These are phyloP conservation scores for Nakataea oryzae DNA, from an alignment of 2,329 filamentous ascomycete species.

Conservation along the genomic window DNA sequence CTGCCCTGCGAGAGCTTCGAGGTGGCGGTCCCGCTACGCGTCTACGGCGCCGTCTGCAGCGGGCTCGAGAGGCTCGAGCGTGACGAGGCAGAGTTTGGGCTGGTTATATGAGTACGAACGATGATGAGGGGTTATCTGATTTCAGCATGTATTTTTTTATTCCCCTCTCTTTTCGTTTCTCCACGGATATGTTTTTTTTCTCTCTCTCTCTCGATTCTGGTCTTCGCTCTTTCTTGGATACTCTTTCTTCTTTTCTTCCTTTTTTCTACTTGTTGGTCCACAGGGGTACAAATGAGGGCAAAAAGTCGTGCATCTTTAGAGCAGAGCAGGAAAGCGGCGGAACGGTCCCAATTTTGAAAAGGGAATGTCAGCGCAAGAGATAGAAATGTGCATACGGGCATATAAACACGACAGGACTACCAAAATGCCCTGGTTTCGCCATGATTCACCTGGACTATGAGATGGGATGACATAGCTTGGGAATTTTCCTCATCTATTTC, in stretches of 20 bases:
- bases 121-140: background rate
- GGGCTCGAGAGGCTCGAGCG: slow-evolving; percentile 45
- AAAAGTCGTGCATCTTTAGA: background rate
- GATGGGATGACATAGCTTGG: background rate
- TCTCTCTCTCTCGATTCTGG: background rate
- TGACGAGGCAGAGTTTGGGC: slow-evolving; percentile 31
- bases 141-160: background rate
- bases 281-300: too few relatives aligned
- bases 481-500: background rate
- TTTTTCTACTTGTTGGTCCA: too few relatives aligned
- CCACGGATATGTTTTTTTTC: too few relatives aligned
- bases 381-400: background rate
- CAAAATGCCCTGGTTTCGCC: background rate
- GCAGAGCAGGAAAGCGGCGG: background rate
- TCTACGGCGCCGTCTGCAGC: slow-evolving; percentile 58
- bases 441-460: background rate
- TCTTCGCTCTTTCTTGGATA: background rate
- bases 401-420: background rate
- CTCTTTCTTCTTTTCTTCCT: too few relatives aligned
- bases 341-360: background rate
- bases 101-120: slow-evolving; percentile 24
- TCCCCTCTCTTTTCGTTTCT: background rate
- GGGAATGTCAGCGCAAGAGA: background rate
- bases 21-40: slow-evolving; percentile 70
- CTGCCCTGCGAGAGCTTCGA: slow-evolving; percentile 84